These are phyloP conservation scores for Cucurbita moschata DNA, from an alignment of 306 rosid genomes.

Conservation along the genomic window DNA sequence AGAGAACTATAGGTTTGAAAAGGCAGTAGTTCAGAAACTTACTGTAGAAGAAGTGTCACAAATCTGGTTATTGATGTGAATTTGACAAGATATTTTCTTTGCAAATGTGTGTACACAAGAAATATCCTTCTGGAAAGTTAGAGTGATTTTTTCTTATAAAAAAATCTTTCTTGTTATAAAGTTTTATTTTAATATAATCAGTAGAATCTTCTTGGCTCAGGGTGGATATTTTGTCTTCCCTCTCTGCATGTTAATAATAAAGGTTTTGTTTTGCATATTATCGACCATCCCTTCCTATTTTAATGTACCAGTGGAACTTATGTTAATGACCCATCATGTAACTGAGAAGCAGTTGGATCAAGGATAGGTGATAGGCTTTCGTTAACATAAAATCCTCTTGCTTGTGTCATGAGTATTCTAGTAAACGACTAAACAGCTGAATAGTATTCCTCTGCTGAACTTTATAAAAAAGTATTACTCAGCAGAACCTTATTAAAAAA, in stretches of 20 bases:
- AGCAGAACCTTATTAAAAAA: background rate
- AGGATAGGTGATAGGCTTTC: background rate
- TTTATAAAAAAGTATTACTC: background rate
- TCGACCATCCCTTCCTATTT: background rate
- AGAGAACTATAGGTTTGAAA: background rate
- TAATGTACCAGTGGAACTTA: background rate
- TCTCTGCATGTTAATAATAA: background rate
- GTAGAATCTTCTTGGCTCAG: background rate
- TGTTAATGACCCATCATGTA: background rate
- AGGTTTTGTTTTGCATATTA: background rate
- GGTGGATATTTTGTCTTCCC: background rate
- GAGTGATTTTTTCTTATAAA: background rate
- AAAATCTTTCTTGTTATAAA: background rate
- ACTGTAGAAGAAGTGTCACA: background rate
- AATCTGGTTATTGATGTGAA: background rate
- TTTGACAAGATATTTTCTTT: background rate
- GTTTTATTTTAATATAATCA: background rate
- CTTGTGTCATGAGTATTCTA: background rate
- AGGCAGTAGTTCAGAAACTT: background rate
- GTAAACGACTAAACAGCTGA: background rate
- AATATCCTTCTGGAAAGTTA: background rate
- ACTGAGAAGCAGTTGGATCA: background rate
- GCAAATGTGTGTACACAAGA: background rate
- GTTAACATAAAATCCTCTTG: background rate
- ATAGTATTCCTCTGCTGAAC: background rate